A percentile compares a stretch with the other conserved stretches of the same genome.
Conservation (phyloP, 371 early-diverging fungal species). For the Quaeritorhiza haematococci region DNA sequence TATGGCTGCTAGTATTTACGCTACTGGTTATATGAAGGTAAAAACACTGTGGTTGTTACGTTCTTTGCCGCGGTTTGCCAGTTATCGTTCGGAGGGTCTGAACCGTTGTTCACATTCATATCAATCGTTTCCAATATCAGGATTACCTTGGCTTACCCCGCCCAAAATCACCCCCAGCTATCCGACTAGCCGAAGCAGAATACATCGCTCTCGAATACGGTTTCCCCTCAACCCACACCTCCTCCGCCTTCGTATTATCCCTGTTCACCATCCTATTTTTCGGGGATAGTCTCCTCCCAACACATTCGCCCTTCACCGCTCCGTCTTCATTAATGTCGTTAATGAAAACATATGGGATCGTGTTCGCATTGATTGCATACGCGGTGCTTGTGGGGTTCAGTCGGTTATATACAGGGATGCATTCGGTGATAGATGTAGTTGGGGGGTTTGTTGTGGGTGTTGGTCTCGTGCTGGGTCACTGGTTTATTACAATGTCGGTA, state of each 20-base stretch:
- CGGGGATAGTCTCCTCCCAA: slow-evolving; percentile 12
- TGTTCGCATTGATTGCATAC: slow-evolving; percentile 45
- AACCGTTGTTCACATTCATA: slow-evolving; percentile 1
- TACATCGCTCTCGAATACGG: slow-evolving; percentile 71
- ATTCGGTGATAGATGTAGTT: slow-evolving; percentile 56
- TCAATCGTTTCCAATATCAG: slow-evolving; percentile 25
- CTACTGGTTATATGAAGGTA: slow-evolving; percentile 67
- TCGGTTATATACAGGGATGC: slow-evolving; percentile 74
- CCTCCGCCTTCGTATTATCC: slow-evolving; percentile 67
- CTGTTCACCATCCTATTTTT: slow-evolving; percentile 53
- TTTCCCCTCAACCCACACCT: slow-evolving; percentile 75
- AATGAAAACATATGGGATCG: slow-evolving; percentile 26
- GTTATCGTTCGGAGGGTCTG: too few relatives aligned
- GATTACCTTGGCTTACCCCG: slow-evolving; percentile 72
- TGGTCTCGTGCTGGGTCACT: slow-evolving; percentile 49
- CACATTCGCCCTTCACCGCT: too few relatives aligned
- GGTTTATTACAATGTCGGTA: slow-evolving; percentile 50
- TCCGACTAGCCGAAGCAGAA: slow-evolving; percentile 56
- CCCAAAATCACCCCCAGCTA: slow-evolving; percentile 67
- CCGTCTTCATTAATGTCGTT: too few relatives aligned
- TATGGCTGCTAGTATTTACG: slow-evolving; percentile 61
- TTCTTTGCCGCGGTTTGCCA: too few relatives aligned
- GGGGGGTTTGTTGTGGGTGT: slow-evolving; percentile 63
- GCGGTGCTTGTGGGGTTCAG: slow-evolving; percentile 62
- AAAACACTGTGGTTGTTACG: background rate